phyloP scores from a whole-genome alignment of 306 rosid genomes.

The Abrus precatorius region DNA sequence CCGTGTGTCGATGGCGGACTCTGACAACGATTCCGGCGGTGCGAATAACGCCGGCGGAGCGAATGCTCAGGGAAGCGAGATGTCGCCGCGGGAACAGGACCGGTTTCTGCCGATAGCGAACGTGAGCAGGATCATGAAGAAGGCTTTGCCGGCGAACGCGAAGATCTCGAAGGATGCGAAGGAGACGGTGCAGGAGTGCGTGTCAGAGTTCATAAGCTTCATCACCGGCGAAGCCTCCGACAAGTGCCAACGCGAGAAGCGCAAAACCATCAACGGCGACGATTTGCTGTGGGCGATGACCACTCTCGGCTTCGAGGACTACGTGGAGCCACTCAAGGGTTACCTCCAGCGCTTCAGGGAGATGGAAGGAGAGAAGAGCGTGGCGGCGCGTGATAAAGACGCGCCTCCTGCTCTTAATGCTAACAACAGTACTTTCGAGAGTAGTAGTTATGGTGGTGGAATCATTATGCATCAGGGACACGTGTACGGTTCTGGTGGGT shows the following conservation, averaged over 20 bases:
- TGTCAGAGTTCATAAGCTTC: slow-evolving; percentile 95
- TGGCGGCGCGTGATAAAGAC: slow-evolving; percentile 77
- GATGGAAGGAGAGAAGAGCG: slow-evolving; percentile 84
- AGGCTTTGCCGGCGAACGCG: slow-evolving; percentile 91
- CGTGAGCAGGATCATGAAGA: slow-evolving; percentile 96
- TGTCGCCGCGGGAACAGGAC: slow-evolving; percentile 84
- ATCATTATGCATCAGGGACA: slow-evolving; percentile 75
- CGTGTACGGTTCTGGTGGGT: slow-evolving; percentile 76
- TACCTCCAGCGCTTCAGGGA: slow-evolving; percentile 85
- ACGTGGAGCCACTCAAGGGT: slow-evolving; percentile 86
- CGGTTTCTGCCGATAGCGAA: slow-evolving; percentile 85
- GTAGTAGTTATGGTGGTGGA: slow-evolving; percentile 50
- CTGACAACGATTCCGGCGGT: slow-evolving; percentile 91
- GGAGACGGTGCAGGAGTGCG: slow-evolving; percentile 97
- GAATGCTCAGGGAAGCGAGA: slow-evolving; percentile 55
- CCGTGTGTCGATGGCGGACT: slow-evolving; percentile 72
- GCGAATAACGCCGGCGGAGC: slow-evolving; percentile 45
- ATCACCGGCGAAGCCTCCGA: slow-evolving; percentile 96
- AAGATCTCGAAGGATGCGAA: slow-evolving; percentile 96
- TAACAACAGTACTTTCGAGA: slow-evolving; percentile 39
- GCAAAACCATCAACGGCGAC: slow-evolving; percentile 96
- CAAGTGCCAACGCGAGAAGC: slow-evolving; percentile 94
- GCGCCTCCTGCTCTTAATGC: slow-evolving; percentile 12
- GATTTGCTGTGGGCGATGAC: slow-evolving; percentile 97
- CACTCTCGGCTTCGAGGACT: slow-evolving; percentile 84